Evolutionary conservation across 192 early-diverging fungal genomes (phyloP), one percentile per base, ranked within the genome.

Genomic region (Dimargaris cristalligena): DNA sequence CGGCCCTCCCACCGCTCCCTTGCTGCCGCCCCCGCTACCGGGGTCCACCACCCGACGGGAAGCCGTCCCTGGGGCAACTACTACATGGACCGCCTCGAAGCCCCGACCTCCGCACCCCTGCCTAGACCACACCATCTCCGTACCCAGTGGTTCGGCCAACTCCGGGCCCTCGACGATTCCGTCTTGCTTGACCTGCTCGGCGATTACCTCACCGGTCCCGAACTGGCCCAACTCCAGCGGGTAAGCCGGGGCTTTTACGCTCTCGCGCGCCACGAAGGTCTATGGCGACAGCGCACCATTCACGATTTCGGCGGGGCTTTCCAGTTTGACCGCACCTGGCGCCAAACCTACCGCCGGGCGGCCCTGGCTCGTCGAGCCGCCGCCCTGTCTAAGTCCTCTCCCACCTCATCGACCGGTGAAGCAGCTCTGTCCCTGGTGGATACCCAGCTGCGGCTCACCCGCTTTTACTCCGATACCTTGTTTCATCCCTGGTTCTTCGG

Each of bases 381-480:
- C 23, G 34, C n/a, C 31, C 23, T 54, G 33, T 3, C 25, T 26
- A 23, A 22, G 1, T 20, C 56, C 31, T 28, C 56, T 28, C 33
- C 22, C 33, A 52, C 0, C 60, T 58, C 4, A 34, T 45, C 28
- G 60, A 66, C 23, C 63, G 63, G 22, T 25, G 55, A 33, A 67
- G 70, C 49, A 32, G 64, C 25, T 41, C 57, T 30, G 33, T 2
- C n/a, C 31, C 31, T 32, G 8, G 29, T 25, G 48, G 64, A 64
- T 22, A 41, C 34, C 2, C 64, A 64, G 16, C 60, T 82, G 44
- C 64, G 66, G 59, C 35, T 71, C 38, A 60, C 57, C 29, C 63
- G 65, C n/a, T 69, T 85, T 50, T 84, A 79, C 62, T 81, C 79
- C 20, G 84, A 86, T 66, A 62, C 66, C 16, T 72, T 86, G 23